Evolutionary conservation across 2,329 filamentous ascomycete genomes (phyloP).

Genomic region (Nannizzia gypsea): DNA sequence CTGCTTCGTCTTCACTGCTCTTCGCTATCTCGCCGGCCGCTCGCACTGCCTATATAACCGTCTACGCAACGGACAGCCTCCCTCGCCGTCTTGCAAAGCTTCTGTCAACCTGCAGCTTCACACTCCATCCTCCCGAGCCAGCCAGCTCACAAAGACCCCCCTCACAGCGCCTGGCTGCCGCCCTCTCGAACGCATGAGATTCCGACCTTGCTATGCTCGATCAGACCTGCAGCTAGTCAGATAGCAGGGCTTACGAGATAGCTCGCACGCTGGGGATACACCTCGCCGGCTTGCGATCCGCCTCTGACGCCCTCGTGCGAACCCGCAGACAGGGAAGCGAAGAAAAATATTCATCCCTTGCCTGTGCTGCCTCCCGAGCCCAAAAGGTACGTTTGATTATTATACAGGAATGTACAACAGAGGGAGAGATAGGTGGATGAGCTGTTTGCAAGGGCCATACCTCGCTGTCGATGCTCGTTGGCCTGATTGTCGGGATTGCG

Average conservation of each 20-base stretch:
- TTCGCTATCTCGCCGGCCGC: too few species aligned
- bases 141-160: background rate
- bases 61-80: background rate
- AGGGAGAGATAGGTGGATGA: background rate
- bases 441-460: background rate
- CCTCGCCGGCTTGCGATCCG: background rate
- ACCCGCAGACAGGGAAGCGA: background rate
- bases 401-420: background rate
- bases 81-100: background rate
- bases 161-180: background rate
- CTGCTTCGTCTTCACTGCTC: too few species aligned
- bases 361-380: background rate
- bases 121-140: background rate
- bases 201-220: background rate
- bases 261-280: background rate
- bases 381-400: background rate
- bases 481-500: background rate
- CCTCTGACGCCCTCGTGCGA: background rate
- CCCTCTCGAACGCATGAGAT: background rate
- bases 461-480: background rate
- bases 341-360: background rate
- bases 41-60: too few species aligned
- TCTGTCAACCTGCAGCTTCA: background rate
- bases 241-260: background rate
- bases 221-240: background rate